Base-by-base conservation (phyloP, 805 yeast species). In the Cyberlindnera saturnus region DNA sequence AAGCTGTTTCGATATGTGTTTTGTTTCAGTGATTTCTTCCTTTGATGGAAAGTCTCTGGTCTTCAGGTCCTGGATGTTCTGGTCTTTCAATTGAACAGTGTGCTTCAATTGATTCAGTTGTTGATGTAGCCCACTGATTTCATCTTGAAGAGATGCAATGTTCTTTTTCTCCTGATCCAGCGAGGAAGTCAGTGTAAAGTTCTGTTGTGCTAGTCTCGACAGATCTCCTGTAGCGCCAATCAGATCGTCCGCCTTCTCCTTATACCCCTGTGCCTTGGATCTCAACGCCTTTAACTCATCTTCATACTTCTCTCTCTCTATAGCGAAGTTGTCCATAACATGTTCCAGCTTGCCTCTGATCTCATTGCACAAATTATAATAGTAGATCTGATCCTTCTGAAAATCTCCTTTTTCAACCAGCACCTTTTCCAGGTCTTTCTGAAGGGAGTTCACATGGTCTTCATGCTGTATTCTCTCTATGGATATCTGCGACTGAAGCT, bases 401-500 rank as follows among this genome's bases (percentile, higher is more conserved):
- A 48, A 38, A 1, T 45, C 40, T 43, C 56, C 50, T 28, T 45
- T 46, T 37, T 51, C 42, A 20, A 29, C 34, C 31, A 47, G 54
- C 20, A 48, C 47, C 5, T 46, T 47, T 5, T 44, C 31, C 44
- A 66, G 38, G 36, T 57, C 48, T 32, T 53, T 46, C 43, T 59
- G 54, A n/a, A 68, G 44, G 14, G 57, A 56, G 9, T 63, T 58
- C 3, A 59, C 35, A 4, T 50, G 47, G 5, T 57, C 50, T 36
- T 70, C 71, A 34, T 53, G 56, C 5, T 58, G 54, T 1, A 70
- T 37, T 23, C 56, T 57, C 14, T 57, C 64, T 33, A 62, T 45
- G 16, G 71, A 71, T 34, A 68, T 57, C 36, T 72, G 71, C 43
- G 64, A 64, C 41, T 65, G 64, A 30, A 67, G 44, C 7, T 67